Base-by-base conservation (phyloP, 2,329 filamentous ascomycete species). In the Trichoderma hamatum region DNA sequence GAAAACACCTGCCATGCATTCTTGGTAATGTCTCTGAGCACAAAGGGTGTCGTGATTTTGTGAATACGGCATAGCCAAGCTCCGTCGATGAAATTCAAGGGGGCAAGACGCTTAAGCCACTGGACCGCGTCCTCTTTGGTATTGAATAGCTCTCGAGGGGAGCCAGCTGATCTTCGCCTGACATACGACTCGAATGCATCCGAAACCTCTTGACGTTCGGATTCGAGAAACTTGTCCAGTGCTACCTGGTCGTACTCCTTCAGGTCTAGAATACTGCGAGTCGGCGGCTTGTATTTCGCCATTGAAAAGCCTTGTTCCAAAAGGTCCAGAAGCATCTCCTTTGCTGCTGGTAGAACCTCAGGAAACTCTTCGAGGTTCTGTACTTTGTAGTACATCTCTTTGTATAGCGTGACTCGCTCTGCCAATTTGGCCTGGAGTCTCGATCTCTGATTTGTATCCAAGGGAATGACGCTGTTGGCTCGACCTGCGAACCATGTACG, bases 1-100 rank as follows among this genome's bases (percentile, higher is more conserved):
- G 82, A 83, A 62, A 85, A 75, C 7, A 84, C 78, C 70, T 83
- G 83, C 84, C 83, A 85, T 4, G 80, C 80, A 36, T 80, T 75
- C 78, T 66, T 71, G n/a, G 71, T 72, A 43, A 70, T 26, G 3
- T 52, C 26, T 24, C 71, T 78, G 24, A 82, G 74, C 10, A 72
- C 71, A 70, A 83, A 82, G 3, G 82, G 82, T 0, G 81, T 84
- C 19, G 75, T 82, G 52, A 81, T 76, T 56, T 82, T 80, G 72
- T 84, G 78, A 30, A 84, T 76, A 67, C 82, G 80, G 14, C 81
- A 80, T 4, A 85, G 74, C 84, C 83, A 85, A 13, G 82, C 81
- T 2, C 84, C 84, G 66, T 85, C 83, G 5, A 84, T 82, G 54
- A 80, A 80, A 39, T 70, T 72, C 19, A 69, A n/a, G 0, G 72